Evolutionary conservation across 306 rosid species (phyloP).

Genomic region (Fagus sylvatica): DNA sequence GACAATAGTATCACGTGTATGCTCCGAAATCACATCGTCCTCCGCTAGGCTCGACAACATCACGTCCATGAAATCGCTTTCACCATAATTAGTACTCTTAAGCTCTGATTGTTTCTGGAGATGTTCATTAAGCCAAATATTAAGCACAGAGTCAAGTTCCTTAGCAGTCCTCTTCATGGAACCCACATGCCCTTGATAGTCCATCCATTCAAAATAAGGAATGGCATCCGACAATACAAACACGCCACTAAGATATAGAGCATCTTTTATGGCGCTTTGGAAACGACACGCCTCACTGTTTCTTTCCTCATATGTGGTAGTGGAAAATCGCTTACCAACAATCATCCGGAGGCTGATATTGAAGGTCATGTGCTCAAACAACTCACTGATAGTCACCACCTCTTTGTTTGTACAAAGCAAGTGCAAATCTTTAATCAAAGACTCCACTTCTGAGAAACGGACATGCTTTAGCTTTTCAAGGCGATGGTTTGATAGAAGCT

Average conservation of each 20-base stretch:
- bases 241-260: conserved; percentile 25
- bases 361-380: conserved; percentile 25
- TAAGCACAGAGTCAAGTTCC: conserved; percentile 24
- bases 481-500: conserved; percentile 30
- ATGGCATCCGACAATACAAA: conserved; percentile 40
- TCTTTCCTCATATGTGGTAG: neutral
- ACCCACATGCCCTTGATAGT: conserved; percentile 18
- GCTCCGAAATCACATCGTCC: conserved; percentile 2
- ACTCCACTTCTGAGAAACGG: conserved; percentile 9
- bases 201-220: conserved; percentile 33
- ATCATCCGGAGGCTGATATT: conserved; percentile 24
- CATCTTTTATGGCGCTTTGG: conserved; percentile 1
- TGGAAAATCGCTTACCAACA: conserved; percentile 26
- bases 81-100: neutral
- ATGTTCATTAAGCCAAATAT: conserved; percentile 37
- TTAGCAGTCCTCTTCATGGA: conserved; percentile 33
- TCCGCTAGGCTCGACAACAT: conserved; percentile 20
- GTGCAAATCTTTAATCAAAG: conserved; percentile 13
- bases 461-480: conserved; percentile 8
- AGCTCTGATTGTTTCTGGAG: neutral
- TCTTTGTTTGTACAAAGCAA: neutral
- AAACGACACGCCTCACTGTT: conserved; percentile 14
- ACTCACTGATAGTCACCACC: conserved; percentile 13
- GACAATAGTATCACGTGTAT: conserved; percentile 24
- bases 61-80: conserved; percentile 22